Percentiles rank a stretch among this genome's conserved stretches.
phyloP scores from a whole-genome alignment of 768 basidiomycete species.

The Podaxis sp. region DNA sequence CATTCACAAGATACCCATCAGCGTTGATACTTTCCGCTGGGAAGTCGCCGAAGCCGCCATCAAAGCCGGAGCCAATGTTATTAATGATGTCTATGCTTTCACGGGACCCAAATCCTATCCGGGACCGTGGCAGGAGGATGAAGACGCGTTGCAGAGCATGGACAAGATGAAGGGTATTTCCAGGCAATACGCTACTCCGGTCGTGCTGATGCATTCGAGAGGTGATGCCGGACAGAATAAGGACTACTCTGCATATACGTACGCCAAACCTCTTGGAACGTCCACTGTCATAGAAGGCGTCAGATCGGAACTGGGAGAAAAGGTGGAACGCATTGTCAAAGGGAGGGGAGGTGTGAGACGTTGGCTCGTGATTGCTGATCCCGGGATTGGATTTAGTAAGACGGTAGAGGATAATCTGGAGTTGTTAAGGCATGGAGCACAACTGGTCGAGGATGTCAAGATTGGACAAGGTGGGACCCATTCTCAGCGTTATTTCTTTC shows the following conservation, averaged over 20 bases:
- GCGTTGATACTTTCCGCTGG: conserved; percentile 87
- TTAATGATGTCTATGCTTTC: conserved; percentile 90
- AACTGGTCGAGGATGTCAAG: conserved; percentile 37
- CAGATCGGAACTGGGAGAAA: conserved; percentile 62
- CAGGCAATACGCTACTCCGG: conserved; percentile 64
- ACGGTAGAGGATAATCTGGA: conserved; percentile 67
- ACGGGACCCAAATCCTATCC: conserved; percentile 53
- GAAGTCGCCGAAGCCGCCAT: conserved; percentile 74
- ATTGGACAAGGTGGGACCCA: conserved; percentile 25
- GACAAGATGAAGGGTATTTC: conserved; percentile 62
- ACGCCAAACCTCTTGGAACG: conserved; percentile 21
- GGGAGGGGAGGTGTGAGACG: conserved; percentile 70
- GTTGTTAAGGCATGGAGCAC: conserved; percentile 50
- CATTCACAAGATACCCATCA: conserved; percentile 49
- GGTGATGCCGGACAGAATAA: conserved; percentile 79
- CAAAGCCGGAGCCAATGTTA: conserved; percentile 80
- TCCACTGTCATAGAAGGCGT: conserved; percentile 64
- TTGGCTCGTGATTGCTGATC: conserved; percentile 89
- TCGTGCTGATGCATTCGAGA: conserved; percentile 92
- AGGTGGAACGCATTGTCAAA: conserved; percentile 59
- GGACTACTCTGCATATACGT: conserved; percentile 46
- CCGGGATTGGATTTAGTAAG: conserved; percentile 95
- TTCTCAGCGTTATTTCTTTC: neutral
- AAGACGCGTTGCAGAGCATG: conserved; percentile 35
- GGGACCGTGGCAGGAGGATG: conserved; percentile 14